These are phyloP conservation scores for Aspergillus indologenus DNA, from an alignment of 495 filamentous ascomycete genomes.

Conservation along the genomic window DNA sequence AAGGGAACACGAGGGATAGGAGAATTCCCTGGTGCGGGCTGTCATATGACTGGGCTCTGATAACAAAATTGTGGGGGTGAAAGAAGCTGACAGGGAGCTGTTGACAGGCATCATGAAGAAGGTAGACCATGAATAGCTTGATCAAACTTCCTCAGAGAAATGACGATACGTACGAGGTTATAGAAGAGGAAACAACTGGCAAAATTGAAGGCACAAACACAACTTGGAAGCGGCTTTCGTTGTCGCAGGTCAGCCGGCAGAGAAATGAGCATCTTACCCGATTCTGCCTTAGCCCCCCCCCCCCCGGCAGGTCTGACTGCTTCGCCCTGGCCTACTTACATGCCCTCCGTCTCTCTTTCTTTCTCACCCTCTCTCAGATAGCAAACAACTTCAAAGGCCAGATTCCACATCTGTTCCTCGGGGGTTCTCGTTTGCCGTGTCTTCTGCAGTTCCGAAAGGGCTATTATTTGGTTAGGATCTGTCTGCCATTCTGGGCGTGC, in stretches of 20 bases:
- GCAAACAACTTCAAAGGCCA: not conserved
- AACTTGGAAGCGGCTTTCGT: not conserved
- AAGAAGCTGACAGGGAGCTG: not conserved
- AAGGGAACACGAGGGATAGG: too few relatives aligned
- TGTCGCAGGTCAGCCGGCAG: not conserved
- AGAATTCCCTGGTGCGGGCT: not conserved
- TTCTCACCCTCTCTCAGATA: not conserved
- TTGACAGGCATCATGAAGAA: not conserved
- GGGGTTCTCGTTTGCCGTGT: not conserved
- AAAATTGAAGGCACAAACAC: not conserved
- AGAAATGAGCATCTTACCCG: not conserved
- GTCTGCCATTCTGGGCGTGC: not conserved
- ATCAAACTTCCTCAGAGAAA: not conserved
- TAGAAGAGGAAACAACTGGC: not conserved
- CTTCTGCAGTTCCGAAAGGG: not conserved
- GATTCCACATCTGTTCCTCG: not conserved
- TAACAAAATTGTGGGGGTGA: not conserved
- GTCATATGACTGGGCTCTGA: not conserved
- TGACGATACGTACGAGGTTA: too few relatives aligned
- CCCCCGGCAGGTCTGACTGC: not conserved
- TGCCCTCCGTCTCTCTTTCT: conserved; percentile 19
- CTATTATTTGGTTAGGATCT: not conserved
- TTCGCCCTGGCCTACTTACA: not conserved
- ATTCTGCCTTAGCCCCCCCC: not conserved
- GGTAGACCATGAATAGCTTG: not conserved